A percentile compares a stretch with the other conserved stretches of the same genome.
phyloP scores from a whole-genome alignment of 768 basidiomycete genomes.

The Termitomyces sp. region DNA sequence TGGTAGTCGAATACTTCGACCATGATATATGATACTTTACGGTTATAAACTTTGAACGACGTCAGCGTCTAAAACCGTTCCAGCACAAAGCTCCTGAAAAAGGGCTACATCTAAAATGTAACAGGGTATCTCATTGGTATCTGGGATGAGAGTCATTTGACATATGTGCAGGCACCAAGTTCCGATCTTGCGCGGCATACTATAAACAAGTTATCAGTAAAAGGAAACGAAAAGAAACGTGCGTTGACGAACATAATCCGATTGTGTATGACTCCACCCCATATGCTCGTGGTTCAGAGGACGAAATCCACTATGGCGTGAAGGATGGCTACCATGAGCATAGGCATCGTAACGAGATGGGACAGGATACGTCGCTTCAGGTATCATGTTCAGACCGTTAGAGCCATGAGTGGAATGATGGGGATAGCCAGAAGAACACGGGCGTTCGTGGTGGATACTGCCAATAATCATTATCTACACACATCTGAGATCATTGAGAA shows the following conservation, averaged over 20 bases:
- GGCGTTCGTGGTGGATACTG: conserved; percentile 18
- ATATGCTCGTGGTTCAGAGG: conserved; percentile 43
- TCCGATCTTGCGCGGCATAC: conserved; percentile 27
- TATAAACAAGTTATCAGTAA: conserved; percentile 12
- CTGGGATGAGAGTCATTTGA: conserved; percentile 36
- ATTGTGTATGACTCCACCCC: conserved; percentile 39
- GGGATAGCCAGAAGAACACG: conserved; percentile 40
- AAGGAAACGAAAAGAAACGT: not conserved
- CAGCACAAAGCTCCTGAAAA: not conserved
- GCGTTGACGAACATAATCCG: conserved; percentile 55
- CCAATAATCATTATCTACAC: conserved; percentile 4
- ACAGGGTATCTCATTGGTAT: conserved; percentile 28
- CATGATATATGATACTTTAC: not conserved
- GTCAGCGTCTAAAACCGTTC: not conserved
- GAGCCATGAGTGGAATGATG: conserved; percentile 34
- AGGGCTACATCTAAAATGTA: not conserved
- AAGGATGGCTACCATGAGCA: conserved; percentile 27
- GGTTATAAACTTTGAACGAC: not conserved
- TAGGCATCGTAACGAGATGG: conserved; percentile 52
- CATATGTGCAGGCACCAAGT: conserved; percentile 28
- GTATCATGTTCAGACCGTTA: conserved; percentile 49
- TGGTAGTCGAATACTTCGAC: not conserved
- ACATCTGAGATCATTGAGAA: conserved; percentile 9
- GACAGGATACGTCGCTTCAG: conserved; percentile 50
- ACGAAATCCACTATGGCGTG: conserved; percentile 45